phyloP scores from a whole-genome alignment of 345 rosid genomes.

The Durio zibethinus region DNA sequence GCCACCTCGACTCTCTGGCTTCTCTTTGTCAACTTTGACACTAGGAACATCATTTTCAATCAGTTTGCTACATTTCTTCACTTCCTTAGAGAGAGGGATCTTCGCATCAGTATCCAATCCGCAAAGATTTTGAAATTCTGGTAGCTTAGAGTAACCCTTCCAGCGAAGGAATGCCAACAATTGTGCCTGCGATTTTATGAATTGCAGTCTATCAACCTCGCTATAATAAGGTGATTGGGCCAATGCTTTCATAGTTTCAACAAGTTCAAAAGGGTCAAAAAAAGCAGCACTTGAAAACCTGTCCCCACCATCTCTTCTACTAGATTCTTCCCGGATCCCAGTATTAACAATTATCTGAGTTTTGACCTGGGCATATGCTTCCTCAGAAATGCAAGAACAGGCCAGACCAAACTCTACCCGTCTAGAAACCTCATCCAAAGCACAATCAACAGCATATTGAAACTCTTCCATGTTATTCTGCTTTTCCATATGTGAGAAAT shows the following conservation, averaged over 20 bases:
- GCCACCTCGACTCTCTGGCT: conserved; percentile 25
- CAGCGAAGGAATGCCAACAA: conserved; percentile 58
- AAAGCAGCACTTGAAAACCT: conserved; percentile 36
- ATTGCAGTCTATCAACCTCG: conserved; percentile 45
- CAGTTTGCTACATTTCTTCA: conserved; percentile 16
- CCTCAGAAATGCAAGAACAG: conserved; percentile 62
- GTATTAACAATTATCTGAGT: conserved; percentile 55
- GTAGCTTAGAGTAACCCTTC: conserved; percentile 61
- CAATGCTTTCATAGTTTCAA: conserved; percentile 41
- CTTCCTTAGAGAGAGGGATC: conserved; percentile 26
- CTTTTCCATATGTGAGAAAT: conserved; percentile 59
- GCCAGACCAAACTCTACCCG: conserved; percentile 67
- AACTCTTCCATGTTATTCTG: conserved; percentile 50
- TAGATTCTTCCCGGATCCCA: conserved; percentile 47
- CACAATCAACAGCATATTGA: conserved; percentile 55
- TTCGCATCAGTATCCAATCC: conserved; percentile 48
- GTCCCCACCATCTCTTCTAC: conserved; percentile 48
- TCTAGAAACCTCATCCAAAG: conserved; percentile 74
- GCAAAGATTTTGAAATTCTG: conserved; percentile 43
- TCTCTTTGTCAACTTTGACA: conserved; percentile 27
- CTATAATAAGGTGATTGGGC: conserved; percentile 35
- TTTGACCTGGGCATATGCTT: conserved; percentile 37
- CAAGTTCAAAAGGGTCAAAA: conserved; percentile 57
- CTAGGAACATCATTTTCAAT: conserved; percentile 22
- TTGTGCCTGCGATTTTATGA: conserved; percentile 44